These are phyloP conservation scores for Aspergillus egyptiacus DNA, from an alignment of 495 filamentous ascomycete genomes.

Conservation along the genomic window DNA sequence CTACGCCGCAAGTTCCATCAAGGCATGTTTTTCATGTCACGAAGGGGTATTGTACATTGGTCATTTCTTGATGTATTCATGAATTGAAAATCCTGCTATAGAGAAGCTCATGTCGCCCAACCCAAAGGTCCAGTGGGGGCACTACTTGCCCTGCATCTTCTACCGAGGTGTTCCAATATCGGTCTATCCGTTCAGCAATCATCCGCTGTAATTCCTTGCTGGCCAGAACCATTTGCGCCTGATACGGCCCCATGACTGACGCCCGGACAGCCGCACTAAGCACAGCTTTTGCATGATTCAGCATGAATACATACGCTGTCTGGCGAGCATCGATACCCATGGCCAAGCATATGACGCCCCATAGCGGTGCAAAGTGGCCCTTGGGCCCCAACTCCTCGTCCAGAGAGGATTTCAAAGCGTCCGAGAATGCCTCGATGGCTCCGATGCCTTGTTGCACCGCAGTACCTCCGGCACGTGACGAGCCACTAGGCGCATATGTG, in stretches of 20 bases:
- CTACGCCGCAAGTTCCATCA: conserved; percentile 15
- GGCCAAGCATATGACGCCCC: conserved; percentile 63
- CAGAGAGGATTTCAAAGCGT: conserved; percentile 30
- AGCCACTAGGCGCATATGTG: conserved; percentile 21
- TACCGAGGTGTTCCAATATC: conserved; percentile 52
- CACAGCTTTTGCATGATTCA: conserved; percentile 83
- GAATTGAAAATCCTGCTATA: conserved; percentile 97
- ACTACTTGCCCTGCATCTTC: conserved; percentile 83
- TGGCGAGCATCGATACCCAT: conserved; percentile 57
- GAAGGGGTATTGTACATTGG: not conserved
- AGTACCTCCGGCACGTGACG: conserved; percentile 1
- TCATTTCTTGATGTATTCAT: conserved; percentile 21
- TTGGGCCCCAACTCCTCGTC: conserved; percentile 34
- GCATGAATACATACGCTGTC: conserved; percentile 76
- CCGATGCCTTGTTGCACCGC: conserved; percentile 20
- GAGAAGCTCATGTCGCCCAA: conserved; percentile 88
- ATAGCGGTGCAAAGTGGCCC: conserved; percentile 76
- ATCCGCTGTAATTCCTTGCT: conserved; percentile 53
- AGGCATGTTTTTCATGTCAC: conserved; percentile 15
- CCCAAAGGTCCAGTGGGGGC: conserved; percentile 86
- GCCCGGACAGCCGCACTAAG: conserved; percentile 85
- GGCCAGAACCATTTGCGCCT: conserved; percentile 78
- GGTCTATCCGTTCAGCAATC: conserved; percentile 55
- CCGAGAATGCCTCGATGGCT: conserved; percentile 35
- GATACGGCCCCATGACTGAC: conserved; percentile 86